These are phyloP conservation scores for Lecanicillium sp. DNA, from an alignment of 2,329 filamentous ascomycete genomes.

Conservation along the genomic window DNA sequence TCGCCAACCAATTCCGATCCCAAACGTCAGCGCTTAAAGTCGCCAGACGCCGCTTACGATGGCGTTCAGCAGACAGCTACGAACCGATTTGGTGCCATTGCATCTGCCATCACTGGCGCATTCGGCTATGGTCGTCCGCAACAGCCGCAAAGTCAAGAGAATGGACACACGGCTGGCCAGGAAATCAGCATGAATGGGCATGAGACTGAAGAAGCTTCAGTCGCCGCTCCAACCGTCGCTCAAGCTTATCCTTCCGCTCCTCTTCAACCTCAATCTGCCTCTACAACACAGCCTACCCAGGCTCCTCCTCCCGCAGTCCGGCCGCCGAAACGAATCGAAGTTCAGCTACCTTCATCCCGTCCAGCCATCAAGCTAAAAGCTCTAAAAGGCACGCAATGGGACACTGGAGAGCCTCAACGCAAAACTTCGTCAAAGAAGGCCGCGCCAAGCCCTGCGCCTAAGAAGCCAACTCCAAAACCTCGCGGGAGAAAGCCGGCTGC, in stretches of 20 bases:
- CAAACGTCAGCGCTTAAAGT: constrained; percentile 5
- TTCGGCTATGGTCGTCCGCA: constrained; percentile 15
- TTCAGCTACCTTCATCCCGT: constrained; percentile 8
- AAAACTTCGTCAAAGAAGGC: constrained; percentile 12
- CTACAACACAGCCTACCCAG: constrained; percentile 1
- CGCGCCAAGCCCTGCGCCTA: constrained; percentile 13
- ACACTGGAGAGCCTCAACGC: constrained; percentile 18
- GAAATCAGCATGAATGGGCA: constrained; percentile 5
- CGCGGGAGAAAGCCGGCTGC: constrained; percentile 6
- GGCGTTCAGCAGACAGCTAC: neutral
- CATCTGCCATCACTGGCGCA: constrained; percentile 21
- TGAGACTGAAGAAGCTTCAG: neutral
- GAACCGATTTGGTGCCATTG: constrained; percentile 15
- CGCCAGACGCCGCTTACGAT: neutral
- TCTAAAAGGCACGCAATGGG: constrained; percentile 29
- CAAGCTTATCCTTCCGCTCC: constrained; percentile 2
- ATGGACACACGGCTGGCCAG: neutral
- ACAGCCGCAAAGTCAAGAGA: constrained; percentile 5
- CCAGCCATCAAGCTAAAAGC: constrained; percentile 29
- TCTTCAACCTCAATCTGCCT: too few species aligned
- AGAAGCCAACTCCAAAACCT: constrained; percentile 5
- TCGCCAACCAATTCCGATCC: constrained; percentile 4
- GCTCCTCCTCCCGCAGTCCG: constrained; percentile 4
- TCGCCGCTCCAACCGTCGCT: neutral
- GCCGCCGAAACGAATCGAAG: constrained; percentile 7